Percentiles rank a stretch among this genome's conserved stretches.
These are phyloP conservation scores for Colletotrichum sojae DNA, from an alignment of 2,329 filamentous ascomycete genomes.

Conservation along the genomic window DNA sequence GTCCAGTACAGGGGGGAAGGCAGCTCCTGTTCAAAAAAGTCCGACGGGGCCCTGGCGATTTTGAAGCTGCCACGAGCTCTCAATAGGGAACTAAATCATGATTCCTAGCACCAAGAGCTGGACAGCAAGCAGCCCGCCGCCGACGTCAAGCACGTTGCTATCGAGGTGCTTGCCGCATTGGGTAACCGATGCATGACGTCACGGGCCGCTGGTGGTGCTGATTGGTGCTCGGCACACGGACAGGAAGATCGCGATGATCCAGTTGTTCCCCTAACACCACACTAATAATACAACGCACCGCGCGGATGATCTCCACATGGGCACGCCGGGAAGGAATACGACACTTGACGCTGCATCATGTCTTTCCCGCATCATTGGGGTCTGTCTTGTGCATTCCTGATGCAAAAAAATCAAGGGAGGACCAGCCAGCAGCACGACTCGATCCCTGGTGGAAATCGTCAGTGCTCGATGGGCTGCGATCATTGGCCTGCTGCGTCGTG, in stretches of 20 bases:
- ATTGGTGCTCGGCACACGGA: constrained; percentile 1
- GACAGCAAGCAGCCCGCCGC: constrained; percentile 29
- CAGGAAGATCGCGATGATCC: constrained; percentile 22
- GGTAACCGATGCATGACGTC: constrained; percentile 34
- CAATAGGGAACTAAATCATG: constrained; percentile 7
- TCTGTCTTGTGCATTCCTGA: constrained; percentile 6
- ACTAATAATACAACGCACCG: no score
- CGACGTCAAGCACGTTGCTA: constrained; percentile 39
- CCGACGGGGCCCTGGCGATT: background rate
- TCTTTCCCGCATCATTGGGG: constrained; percentile 28
- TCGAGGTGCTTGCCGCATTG: constrained; percentile 12
- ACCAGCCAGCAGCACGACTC: constrained; percentile 8
- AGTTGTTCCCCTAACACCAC: no score
- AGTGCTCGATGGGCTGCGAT: constrained; percentile 4
- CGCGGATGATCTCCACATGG: constrained; percentile 35
- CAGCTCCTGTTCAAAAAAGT: no score
- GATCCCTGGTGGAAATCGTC: background rate
- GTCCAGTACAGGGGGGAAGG: no score
- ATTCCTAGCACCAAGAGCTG: background rate
- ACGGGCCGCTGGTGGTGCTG: constrained; percentile 10
- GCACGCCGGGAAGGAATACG: background rate
- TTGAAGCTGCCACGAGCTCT: constrained; percentile 18
- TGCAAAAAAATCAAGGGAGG: background rate
- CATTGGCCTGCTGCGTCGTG: background rate
- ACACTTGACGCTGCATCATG: constrained; percentile 9